Percentiles rank a stretch among this genome's conserved stretches.
phyloP scores from a whole-genome alignment of 495 filamentous ascomycete species.

The Hyaloscypha bicolor region DNA sequence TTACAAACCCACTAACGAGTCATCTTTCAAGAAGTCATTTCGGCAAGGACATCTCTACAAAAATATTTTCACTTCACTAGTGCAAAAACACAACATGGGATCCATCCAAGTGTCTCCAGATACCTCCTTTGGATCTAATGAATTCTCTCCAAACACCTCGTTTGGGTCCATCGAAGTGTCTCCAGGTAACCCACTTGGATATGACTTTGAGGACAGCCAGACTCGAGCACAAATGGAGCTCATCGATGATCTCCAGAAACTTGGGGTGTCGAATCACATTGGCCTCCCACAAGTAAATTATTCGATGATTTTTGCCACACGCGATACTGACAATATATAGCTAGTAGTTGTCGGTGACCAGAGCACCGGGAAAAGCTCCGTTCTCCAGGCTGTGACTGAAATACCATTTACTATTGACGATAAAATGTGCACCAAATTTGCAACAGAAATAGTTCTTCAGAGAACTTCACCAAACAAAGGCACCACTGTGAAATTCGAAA shows the following conservation, averaged over 20 bases:
- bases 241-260: slow-evolving; percentile 15
- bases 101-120: too few species aligned
- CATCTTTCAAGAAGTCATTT: too few species aligned
- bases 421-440: slow-evolving; percentile 58
- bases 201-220: slow-evolving; percentile 18
- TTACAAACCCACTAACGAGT: too few species aligned
- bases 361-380: slow-evolving; percentile 63
- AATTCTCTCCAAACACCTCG: too few species aligned
- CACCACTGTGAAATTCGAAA: slow-evolving; percentile 1
- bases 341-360: slow-evolving; percentile 63
- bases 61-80: too few species aligned
- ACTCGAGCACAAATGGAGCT: slow-evolving; percentile 17
- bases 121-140: too few species aligned
- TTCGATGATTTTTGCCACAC: slow-evolving; percentile 8
- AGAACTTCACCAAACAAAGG: slow-evolving; percentile 4
- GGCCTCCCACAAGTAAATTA: slow-evolving; percentile 11
- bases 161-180: background rate
- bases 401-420: slow-evolving; percentile 57
- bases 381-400: slow-evolving; percentile 65
- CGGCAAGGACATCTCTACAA: too few species aligned
- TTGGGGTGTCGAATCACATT: slow-evolving; percentile 15
- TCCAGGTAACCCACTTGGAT: background rate
- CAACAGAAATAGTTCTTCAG: slow-evolving; percentile 56
- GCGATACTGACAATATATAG: slow-evolving; percentile 58
- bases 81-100: too few species aligned